A percentile compares a stretch with the other conserved stretches of the same genome.
Evolutionary conservation across 2,329 filamentous ascomycete species (phyloP).

Genomic region (Cladobotryum mycophilum): DNA sequence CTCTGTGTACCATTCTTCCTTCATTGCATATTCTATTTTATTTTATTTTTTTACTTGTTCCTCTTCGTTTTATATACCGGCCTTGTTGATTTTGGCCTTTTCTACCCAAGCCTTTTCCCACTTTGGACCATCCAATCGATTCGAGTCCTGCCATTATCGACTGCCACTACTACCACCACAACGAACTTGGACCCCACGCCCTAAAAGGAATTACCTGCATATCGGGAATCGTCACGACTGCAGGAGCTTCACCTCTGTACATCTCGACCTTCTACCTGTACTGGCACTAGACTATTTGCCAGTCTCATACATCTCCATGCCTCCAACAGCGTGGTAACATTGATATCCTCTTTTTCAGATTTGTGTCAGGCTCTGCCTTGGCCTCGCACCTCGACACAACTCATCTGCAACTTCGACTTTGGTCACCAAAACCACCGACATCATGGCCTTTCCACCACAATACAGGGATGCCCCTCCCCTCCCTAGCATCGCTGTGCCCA

Average conservation of each 20-base stretch:
- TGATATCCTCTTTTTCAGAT: conserved; percentile 1
- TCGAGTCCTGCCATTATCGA: background rate
- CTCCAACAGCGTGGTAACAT: conserved; percentile 9
- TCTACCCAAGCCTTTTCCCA: background rate
- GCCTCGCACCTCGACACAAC: conserved; percentile 3
- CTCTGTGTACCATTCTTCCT: conserved; percentile 8
- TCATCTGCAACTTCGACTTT: background rate
- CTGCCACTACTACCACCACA: background rate
- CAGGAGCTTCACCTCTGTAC: no score
- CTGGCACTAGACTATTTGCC: background rate
- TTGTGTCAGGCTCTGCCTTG: conserved; percentile 4
- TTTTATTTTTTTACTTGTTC: conserved; percentile 6
- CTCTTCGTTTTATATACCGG: conserved; percentile 5
- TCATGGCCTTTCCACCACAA: conserved; percentile 33
- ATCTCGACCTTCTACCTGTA: no score
- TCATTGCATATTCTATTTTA: background rate
- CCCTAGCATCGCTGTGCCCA: conserved; percentile 32
- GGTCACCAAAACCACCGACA: background rate
- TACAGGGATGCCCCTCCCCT: conserved; percentile 30
- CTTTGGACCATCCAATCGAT: background rate
- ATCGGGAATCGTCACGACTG: no score
- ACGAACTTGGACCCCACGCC: conserved; percentile 1
- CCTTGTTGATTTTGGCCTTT: conserved; percentile 2
- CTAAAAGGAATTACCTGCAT: no score
- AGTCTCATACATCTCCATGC: conserved; percentile 8